phyloP scores from a whole-genome alignment of 306 rosid species.

The Pyrus bretschneideri region DNA sequence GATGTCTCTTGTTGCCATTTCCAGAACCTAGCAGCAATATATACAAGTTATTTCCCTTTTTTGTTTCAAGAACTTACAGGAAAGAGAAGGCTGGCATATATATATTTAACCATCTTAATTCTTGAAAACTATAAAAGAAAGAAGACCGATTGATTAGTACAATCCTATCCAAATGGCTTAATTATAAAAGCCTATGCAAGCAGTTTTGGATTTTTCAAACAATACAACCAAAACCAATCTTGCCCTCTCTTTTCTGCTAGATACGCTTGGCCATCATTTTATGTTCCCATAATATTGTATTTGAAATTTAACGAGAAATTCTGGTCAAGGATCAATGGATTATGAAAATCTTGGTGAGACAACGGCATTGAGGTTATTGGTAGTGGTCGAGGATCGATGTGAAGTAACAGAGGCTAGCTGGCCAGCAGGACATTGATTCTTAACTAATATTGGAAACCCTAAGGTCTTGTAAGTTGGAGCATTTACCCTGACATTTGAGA shows the following conservation, averaged over 20 bases:
- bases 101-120: not conserved
- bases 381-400: not conserved
- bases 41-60: not conserved
- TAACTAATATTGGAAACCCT: not conserved
- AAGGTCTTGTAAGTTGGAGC: not conserved
- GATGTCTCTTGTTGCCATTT: not conserved
- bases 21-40: not conserved
- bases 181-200: conserved; percentile 4
- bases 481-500: too few relatives aligned
- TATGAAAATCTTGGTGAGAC: conserved; percentile 21
- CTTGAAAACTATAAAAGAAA: not conserved
- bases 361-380: conserved; percentile 13
- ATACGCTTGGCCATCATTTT: conserved; percentile 19
- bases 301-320: conserved; percentile 25
- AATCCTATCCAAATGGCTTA: not conserved
- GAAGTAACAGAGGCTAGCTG: not conserved
- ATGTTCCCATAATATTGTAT: not conserved
- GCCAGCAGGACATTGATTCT: not conserved
- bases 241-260: conserved; percentile 10
- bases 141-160: not conserved
- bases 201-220: conserved; percentile 3
- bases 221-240: not conserved
- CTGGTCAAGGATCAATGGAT: conserved; percentile 32
- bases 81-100: not conserved
- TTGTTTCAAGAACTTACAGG: not conserved